Base-by-base conservation (phyloP, 345 rosid genomes). In the Salix brachista region DNA sequence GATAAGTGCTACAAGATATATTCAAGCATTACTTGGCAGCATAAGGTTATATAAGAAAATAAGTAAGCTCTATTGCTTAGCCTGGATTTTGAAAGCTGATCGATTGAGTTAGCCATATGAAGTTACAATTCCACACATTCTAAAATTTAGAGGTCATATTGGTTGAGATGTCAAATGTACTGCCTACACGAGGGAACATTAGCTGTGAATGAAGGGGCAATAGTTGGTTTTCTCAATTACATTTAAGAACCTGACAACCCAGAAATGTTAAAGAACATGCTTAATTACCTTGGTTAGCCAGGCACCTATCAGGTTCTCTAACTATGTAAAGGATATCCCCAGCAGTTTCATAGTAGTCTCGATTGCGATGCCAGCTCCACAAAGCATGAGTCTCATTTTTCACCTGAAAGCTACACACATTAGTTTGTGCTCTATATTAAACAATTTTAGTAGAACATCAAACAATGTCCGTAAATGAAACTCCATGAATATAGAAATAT, bases 351-450 rank as follows among this genome's bases (percentile, higher is more conserved):
- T 71, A 83, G 30, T 78, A 75, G 78, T 96, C 93, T 82, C 91
- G 93, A 62, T 96, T 96, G 26, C 99, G 82, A 36, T 90, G 88
- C 97, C 97, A 95, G 21, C 90, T 89, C 99, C 99, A 93, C 66
- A 93, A 54, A 50, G 97, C 97, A 88, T 91, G 89, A 11, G 96
- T 91, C 75, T 88, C 97, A 69, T 95, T 95, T 70, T 88, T 90
- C 85, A 92, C 91, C 99, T 93, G 84, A 69, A 84, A 48, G 56
- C 21, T 25, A 74, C 69, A 18, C 39, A 34, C 32, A n/a, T 36
- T 7, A 72, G n/a, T 67, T 41, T 23, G 39, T 16, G n/a, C 21
- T 66, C 36, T 48, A 17, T 16, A 32, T 8, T 6, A 50, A 4
- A n/a, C 64, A 30, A 71, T 50, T 25, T 8, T 6, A 71, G 34